Evolutionary conservation across 129 eudicot species (phyloP).

Genomic region (Flaveria bidentis): DNA sequence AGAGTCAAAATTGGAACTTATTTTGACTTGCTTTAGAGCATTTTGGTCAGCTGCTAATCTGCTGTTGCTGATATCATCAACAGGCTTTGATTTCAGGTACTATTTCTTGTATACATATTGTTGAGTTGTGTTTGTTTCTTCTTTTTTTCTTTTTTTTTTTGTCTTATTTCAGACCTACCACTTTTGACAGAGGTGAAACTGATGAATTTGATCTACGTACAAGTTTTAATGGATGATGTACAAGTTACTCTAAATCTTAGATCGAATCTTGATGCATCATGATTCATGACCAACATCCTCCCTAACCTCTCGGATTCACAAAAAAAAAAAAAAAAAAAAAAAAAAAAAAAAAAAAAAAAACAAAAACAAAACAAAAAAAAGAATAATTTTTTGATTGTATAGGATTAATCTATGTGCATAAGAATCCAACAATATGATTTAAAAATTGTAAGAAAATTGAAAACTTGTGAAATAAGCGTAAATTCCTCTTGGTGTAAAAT

Average conservation of each 20-base stretch:
- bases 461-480: neutral
- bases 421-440: neutral
- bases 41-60: neutral
- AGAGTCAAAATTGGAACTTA: constrained; percentile 34
- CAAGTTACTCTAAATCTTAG: constrained; percentile 9
- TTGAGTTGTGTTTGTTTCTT: neutral
- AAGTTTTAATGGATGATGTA: constrained; percentile 12
- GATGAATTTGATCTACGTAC: constrained; percentile 19
- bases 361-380: no score
- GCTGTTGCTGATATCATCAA: constrained; percentile 20
- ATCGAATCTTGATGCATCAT: neutral
- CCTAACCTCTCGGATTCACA: neutral
- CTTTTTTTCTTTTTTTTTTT: neutral
- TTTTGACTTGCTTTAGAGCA: constrained; percentile 12
- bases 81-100: constrained; percentile 31
- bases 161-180: neutral
- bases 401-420: neutral
- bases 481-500: neutral
- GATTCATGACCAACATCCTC: neutral
- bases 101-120: constrained; percentile 19
- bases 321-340: neutral
- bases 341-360: no score
- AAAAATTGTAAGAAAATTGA: neutral
- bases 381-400: no score
- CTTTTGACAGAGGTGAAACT: neutral